A percentile compares a stretch with the other conserved stretches of the same genome.
Evolutionary conservation across 805 yeast species (phyloP).

Genomic region (Candida saitoana): DNA sequence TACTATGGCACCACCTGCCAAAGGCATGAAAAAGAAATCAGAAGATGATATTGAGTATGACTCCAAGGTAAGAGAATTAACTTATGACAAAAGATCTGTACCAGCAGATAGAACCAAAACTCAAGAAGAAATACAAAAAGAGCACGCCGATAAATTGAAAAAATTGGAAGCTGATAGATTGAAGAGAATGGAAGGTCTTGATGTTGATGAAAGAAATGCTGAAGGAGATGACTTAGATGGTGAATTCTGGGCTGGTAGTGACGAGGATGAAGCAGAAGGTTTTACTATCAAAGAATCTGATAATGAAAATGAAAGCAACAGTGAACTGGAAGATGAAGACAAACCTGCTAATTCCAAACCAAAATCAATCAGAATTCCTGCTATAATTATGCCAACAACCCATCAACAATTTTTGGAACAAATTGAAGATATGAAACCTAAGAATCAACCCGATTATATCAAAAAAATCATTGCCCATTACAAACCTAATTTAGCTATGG

Average conservation of each 20-base stretch:
- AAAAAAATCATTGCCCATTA: slow-evolving; percentile 54
- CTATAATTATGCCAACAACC: slow-evolving; percentile 27
- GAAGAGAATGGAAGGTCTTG: slow-evolving; percentile 69
- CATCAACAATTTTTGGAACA: slow-evolving; percentile 28
- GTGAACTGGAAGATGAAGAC: slow-evolving; percentile 6
- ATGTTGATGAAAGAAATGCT: slow-evolving; percentile 44
- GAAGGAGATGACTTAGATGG: slow-evolving; percentile 68
- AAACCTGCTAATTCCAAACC: slow-evolving; percentile 9
- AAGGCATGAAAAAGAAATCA: slow-evolving; percentile 26
- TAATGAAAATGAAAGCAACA: slow-evolving; percentile 26
- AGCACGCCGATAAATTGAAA: slow-evolving; percentile 56
- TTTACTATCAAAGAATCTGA: slow-evolving; percentile 32
- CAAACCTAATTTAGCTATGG: slow-evolving; percentile 76
- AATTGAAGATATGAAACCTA: slow-evolving; percentile 30
- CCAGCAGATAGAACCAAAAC: slow-evolving; percentile 83
- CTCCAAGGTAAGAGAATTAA: slow-evolving; percentile 59
- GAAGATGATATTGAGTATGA: slow-evolving; percentile 54
- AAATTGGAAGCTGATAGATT: slow-evolving; percentile 64
- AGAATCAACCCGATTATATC: slow-evolving; percentile 46
- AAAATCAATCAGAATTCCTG: slow-evolving; percentile 6
- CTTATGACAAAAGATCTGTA: slow-evolving; percentile 69
- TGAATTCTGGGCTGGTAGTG: slow-evolving; percentile 62
- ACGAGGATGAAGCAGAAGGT: slow-evolving; percentile 45
- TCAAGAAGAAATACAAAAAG: slow-evolving; percentile 61
- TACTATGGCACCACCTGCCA: slow-evolving; percentile 15